Evolutionary conservation across 2,329 filamentous ascomycete genomes (phyloP).

Genomic region (Aspergillus brunneoviolaceus): DNA sequence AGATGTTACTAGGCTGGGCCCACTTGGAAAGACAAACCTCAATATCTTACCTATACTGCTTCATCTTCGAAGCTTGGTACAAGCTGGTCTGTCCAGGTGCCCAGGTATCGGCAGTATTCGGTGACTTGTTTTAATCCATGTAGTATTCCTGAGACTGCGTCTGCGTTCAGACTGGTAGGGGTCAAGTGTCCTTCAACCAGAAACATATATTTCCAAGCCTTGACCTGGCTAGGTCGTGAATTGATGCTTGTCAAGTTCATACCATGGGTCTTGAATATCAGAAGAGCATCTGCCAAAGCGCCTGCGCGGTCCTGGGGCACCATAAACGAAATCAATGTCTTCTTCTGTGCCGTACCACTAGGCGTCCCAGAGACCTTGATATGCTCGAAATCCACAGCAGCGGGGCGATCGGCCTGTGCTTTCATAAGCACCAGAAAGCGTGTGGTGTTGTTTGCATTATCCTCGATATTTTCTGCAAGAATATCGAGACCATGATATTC

Average conservation of each 20-base stretch:
- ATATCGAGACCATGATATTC: slow-evolving; percentile 66
- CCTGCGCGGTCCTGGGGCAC: slow-evolving; percentile 75
- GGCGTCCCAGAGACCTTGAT: slow-evolving; percentile 10
- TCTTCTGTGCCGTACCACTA: slow-evolving; percentile 17
- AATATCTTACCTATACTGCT: neutral
- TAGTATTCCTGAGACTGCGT: slow-evolving; percentile 33
- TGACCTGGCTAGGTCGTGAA: slow-evolving; percentile 71
- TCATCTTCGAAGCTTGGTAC: neutral
- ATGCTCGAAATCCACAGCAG: slow-evolving; percentile 19
- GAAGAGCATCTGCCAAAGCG: slow-evolving; percentile 76
- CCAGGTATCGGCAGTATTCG: slow-evolving; percentile 40
- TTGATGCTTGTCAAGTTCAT: slow-evolving; percentile 91
- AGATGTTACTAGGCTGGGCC: neutral
- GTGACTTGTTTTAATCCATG: slow-evolving; percentile 36
- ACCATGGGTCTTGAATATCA: slow-evolving; percentile 69
- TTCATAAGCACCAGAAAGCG: slow-evolving; percentile 48
- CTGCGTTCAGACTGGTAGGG: slow-evolving; percentile 27
- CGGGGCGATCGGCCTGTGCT: slow-evolving; percentile 28
- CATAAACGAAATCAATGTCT: slow-evolving; percentile 80
- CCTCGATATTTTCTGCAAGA: slow-evolving; percentile 55
- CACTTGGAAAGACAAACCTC: neutral
- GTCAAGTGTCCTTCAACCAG: slow-evolving; percentile 81
- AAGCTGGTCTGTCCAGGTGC: slow-evolving; percentile 43
- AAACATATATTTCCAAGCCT: slow-evolving; percentile 89
- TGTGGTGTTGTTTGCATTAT: slow-evolving; percentile 48